Percentiles rank a stretch among this genome's conserved stretches.
Evolutionary conservation across 805 yeast species (phyloP).

Genomic region (Pichia manshurica): DNA sequence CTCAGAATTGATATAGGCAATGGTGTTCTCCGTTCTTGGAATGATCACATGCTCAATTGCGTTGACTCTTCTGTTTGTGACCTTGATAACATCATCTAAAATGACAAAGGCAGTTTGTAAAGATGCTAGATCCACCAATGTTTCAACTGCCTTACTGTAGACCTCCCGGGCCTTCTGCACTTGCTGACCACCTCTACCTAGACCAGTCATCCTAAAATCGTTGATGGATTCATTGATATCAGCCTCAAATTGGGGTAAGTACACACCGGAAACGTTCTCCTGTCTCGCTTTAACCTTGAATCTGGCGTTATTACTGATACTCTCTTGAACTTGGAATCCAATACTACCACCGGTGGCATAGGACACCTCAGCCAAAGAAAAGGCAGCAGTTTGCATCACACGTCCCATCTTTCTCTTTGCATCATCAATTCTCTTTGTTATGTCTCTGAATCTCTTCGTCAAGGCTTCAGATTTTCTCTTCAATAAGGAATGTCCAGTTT

Average conservation of each 20-base stretch:
- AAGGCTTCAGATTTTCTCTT: conserved; percentile 96
- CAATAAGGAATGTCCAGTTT: conserved; percentile 87
- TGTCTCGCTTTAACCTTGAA: conserved; percentile 87
- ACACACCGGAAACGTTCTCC: conserved; percentile 95
- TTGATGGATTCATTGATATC: conserved; percentile 78
- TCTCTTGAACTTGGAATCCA: conserved; percentile 92
- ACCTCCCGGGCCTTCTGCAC: conserved; percentile 91
- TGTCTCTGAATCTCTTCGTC: conserved; percentile 93
- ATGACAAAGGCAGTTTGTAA: conserved; percentile 95
- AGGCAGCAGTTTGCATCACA: conserved; percentile 97
- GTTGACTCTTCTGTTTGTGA: conserved; percentile 95
- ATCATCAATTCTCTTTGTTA: conserved; percentile 88
- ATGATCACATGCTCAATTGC: conserved; percentile 98
- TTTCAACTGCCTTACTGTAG: conserved; percentile 94
- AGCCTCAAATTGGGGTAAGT: conserved; percentile 86
- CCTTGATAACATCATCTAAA: conserved; percentile 95
- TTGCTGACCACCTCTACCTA: conserved; percentile 98
- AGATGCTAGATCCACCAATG: conserved; percentile 91
- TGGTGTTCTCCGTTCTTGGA: conserved; percentile 96
- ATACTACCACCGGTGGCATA: conserved; percentile 97
- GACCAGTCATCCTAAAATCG: conserved; percentile 93
- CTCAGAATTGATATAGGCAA: conserved; percentile 85
- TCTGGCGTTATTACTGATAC: conserved; percentile 76
- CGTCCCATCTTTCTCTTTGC: conserved; percentile 96
- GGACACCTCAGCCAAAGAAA: conserved; percentile 93